Base-by-base conservation (phyloP, 352 stramenopile species). In the Globisporangium megalacanthum region DNA sequence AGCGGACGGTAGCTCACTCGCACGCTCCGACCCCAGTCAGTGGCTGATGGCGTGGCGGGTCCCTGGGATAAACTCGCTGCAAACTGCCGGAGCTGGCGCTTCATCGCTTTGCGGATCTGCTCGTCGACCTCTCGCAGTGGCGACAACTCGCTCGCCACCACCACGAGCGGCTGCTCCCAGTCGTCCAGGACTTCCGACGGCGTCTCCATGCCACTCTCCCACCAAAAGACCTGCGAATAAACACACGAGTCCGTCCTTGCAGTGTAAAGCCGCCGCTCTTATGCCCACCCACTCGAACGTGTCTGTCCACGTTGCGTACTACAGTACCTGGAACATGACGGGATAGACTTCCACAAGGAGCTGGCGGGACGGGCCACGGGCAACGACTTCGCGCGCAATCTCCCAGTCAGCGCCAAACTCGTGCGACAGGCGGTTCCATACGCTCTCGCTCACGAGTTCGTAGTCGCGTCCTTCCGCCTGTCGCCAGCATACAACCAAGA, bases 271-370 rank as follows among this genome's bases (percentile, higher is more conserved):
- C 14, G 10, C 7, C 22, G 10, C 14, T 50, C 13, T 35, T 35
- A 50, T 50, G 19, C 22, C 35, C 37, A 37, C 22, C 35, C 37
- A 37, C n/a, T 0, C 14, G 0, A 20, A 15, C 10, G 10, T 19
- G 15, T 20, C 41, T 19, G 15, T 20, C 41, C 15, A 50, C 14
- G 25, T 29, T 36, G 15, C 6, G 11, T 17, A n/a, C n/a, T n/a
- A n/a, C n/a, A n/a, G n/a, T n/a, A 66, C 78, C 75, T 91, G 75
- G 44, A 91, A 92, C 41, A 79, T 54, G 17, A 84, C 61, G 4
- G 79, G 83, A 58, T 95, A 86, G 4, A 93, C 64, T 41, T 92
- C 79, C 14, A 94, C 76, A 33, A 77, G 35, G n/a, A 74, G 65
- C 60, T 72, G 68, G 46, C 59, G 64, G 14, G 59, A 52, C 1